Conservation (phyloP, 768 basidiomycete genomes). For the Calocybe gangraenosa region DNA sequence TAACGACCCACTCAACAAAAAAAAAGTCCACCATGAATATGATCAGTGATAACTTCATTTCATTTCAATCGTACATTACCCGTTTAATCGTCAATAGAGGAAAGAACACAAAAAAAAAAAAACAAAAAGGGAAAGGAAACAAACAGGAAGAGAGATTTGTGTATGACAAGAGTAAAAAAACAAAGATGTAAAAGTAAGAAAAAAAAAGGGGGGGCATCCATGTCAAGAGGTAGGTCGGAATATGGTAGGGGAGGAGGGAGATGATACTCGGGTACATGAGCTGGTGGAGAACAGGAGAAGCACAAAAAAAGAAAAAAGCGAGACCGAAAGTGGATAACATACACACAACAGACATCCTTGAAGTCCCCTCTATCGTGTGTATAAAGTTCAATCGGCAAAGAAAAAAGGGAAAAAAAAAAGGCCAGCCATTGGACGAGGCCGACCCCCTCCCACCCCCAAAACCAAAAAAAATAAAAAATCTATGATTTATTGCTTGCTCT, state of each 20-base stretch:
- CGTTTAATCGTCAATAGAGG: constrained; percentile 14
- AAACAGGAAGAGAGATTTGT: background rate
- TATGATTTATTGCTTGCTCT: constrained; percentile 54
- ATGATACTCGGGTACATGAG: constrained; percentile 1
- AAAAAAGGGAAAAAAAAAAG: background rate
- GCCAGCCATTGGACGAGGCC: background rate
- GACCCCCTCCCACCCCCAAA: background rate
- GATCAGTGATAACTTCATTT: too few species aligned
- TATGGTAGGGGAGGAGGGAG: background rate
- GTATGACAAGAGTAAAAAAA: background rate
- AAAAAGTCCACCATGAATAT: constrained; percentile 13
- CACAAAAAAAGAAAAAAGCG: background rate
- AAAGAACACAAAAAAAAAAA: constrained; percentile 1
- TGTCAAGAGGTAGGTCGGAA: background rate
- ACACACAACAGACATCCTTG: too few species aligned
- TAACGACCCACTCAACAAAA: too few species aligned
- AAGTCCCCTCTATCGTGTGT: too few species aligned
- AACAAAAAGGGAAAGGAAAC: constrained; percentile 1
- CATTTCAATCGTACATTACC: constrained; percentile 30
- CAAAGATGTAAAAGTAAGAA: background rate
- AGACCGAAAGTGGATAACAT: too few species aligned
- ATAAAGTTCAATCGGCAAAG: too few species aligned
- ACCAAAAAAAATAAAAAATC: constrained; percentile 5
- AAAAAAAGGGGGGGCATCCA: background rate
- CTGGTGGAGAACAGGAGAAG: background rate